Percentiles rank a stretch among this genome's conserved stretches.
These are phyloP conservation scores for Takakia lepidozioides DNA, from an alignment of 225 moss, liverwort and hornwort genomes.

Conservation along the genomic window DNA sequence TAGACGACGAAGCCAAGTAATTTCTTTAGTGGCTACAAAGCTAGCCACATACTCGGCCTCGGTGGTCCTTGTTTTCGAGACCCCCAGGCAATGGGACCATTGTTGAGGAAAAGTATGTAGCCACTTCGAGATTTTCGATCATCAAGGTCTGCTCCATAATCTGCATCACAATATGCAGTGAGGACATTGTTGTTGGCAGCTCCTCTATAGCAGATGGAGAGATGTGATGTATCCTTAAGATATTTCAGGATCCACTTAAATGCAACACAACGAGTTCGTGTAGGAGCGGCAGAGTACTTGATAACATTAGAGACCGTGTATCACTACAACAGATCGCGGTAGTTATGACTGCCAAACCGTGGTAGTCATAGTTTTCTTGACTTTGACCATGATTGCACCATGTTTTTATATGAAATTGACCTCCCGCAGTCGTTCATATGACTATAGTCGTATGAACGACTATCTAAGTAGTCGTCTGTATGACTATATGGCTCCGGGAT, in stretches of 20 bases:
- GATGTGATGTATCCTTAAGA: neutral
- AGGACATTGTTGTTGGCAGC: neutral
- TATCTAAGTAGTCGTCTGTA: no score
- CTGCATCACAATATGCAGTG: neutral
- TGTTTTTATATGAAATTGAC: no score
- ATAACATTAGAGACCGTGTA: neutral
- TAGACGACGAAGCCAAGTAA: neutral
- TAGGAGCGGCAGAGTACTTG: neutral
- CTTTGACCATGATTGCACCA: no score
- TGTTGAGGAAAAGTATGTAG: neutral
- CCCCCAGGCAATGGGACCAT: neutral
- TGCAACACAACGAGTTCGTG: neutral
- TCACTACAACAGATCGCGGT: no score
- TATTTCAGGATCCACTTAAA: neutral
- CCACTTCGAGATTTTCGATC: neutral
- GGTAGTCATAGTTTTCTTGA: no score
- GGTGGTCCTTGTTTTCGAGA: conserved; percentile 1
- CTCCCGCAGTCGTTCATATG: no score
- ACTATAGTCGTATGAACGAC: no score
- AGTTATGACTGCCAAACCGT: no score
- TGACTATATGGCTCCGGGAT: no score
- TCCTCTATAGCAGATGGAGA: neutral
- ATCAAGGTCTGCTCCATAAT: neutral
- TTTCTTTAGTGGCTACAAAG: neutral
- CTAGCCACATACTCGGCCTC: no score